Percentiles rank a stretch among this genome's conserved stretches.
phyloP scores from a whole-genome alignment of 2,329 filamentous ascomycete species.

The Colletotrichum tofieldiae region DNA sequence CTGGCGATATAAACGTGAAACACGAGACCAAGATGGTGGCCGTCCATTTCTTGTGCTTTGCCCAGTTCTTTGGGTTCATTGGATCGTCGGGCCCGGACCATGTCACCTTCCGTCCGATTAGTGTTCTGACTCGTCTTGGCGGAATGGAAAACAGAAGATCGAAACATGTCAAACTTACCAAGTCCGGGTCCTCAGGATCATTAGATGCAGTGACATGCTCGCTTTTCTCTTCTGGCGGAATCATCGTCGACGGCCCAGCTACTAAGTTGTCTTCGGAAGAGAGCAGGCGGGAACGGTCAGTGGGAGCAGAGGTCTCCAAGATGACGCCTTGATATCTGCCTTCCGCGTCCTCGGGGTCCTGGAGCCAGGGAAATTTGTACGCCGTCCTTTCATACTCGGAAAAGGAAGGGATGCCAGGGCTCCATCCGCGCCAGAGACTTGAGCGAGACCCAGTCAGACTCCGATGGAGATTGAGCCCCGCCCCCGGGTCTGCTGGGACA shows the following conservation, averaged over 20 bases:
- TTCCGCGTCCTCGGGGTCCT: not conserved
- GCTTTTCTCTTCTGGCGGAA: not conserved
- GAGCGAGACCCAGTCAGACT: conserved; percentile 45
- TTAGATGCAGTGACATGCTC: conserved; percentile 9
- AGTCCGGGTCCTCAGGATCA: conserved; percentile 44
- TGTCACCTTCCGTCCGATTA: conserved; percentile 49
- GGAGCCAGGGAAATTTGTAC: conserved; percentile 51
- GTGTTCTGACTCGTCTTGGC: not conserved
- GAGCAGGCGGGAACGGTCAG: conserved; percentile 20
- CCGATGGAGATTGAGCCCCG: conserved; percentile 19
- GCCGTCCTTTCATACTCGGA: conserved; percentile 50
- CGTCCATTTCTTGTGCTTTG: conserved; percentile 52
- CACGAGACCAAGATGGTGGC: conserved; percentile 55
- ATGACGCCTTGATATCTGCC: not conserved
- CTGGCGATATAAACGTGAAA: conserved; percentile 70
- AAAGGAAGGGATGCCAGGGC: conserved; percentile 44
- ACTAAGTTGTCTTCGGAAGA: not conserved
- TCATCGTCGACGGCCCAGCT: not conserved
- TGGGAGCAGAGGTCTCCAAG: conserved; percentile 2
- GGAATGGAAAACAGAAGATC: not conserved
- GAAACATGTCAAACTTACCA: conserved; percentile 42
- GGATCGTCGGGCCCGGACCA: conserved; percentile 63
- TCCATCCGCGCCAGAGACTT: conserved; percentile 51
- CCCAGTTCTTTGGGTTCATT: conserved; percentile 64
- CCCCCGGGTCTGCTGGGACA: conserved; percentile 15